Conservation (phyloP, 2,329 filamentous ascomycete genomes). For the Aspergillus fructus region DNA sequence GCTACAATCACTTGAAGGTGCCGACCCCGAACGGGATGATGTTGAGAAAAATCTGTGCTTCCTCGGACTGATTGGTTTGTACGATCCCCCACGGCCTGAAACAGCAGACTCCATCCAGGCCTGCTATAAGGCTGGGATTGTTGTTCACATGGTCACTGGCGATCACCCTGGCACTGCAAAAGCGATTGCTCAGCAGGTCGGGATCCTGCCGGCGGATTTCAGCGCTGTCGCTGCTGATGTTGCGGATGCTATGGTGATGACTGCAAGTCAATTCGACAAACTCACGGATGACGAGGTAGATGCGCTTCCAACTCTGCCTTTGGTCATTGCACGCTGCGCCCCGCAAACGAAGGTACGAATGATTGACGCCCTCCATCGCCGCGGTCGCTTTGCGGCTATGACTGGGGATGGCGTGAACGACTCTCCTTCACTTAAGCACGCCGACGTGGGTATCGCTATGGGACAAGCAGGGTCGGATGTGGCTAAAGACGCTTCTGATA, state of each 20-base stretch:
- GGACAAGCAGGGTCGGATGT: conserved; percentile 78
- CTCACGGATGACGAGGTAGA: conserved; percentile 73
- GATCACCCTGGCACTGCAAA: conserved; percentile 77
- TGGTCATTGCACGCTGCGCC: conserved; percentile 60
- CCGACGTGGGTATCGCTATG: conserved; percentile 89
- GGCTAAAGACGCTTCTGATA: conserved; percentile 67
- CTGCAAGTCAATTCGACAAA: conserved; percentile 75
- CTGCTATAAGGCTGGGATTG: conserved; percentile 71
- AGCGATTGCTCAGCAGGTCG: conserved; percentile 80
- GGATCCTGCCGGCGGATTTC: conserved; percentile 68
- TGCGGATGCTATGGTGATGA: conserved; percentile 67
- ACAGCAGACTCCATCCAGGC: conserved; percentile 70
- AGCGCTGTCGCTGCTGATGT: conserved; percentile 61
- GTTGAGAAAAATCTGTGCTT: conserved; percentile 71
- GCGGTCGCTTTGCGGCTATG: conserved; percentile 79
- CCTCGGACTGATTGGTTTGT: conserved; percentile 79
- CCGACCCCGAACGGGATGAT: conserved; percentile 49
- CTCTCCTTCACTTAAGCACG: conserved; percentile 73
- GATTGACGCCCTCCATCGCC: conserved; percentile 60
- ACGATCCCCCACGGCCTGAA: conserved; percentile 81
- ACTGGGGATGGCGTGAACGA: conserved; percentile 89
- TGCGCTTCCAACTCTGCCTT: conserved; percentile 52
- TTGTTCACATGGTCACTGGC: conserved; percentile 81
- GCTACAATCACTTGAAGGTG: conserved; percentile 10
- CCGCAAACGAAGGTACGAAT: conserved; percentile 45